Conservation (phyloP, 306 rosid species). For the Begonia masoniana region DNA sequence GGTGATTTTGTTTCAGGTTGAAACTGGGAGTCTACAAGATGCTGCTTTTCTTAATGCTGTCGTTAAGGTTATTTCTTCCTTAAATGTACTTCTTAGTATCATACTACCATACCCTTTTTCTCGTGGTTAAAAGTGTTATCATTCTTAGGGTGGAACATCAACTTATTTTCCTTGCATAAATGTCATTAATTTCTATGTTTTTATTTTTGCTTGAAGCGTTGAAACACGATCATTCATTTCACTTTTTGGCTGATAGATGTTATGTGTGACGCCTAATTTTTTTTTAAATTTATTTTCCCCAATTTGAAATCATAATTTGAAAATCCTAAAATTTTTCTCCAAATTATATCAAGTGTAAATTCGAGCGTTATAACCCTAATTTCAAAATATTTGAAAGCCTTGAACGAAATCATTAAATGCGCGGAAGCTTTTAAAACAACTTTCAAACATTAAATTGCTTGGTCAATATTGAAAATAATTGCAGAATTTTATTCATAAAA, state of each 20-base stretch:
- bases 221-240: background rate
- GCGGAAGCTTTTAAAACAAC: too few relatives aligned
- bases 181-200: background rate
- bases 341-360: too few relatives aligned
- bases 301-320: too few relatives aligned
- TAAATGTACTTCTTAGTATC: background rate
- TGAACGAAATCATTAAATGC: too few relatives aligned
- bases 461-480: too few relatives aligned
- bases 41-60: conserved; percentile 81
- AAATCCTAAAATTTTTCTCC: too few relatives aligned
- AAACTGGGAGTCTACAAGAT: conserved; percentile 51
- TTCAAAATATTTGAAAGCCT: too few relatives aligned
- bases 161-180: background rate
- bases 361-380: too few relatives aligned
- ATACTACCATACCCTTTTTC: background rate
- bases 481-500: too few relatives aligned
- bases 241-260: background rate
- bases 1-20: conserved; percentile 41
- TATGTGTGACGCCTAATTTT: too few relatives aligned
- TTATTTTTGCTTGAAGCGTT: background rate
- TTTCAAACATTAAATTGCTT: too few relatives aligned
- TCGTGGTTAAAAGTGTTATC: background rate
- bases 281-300: too few relatives aligned
- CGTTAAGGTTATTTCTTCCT: conserved; percentile 52
- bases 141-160: background rate